Percentiles rank a stretch among this genome's conserved stretches.
Evolutionary conservation across 2,329 filamentous ascomycete genomes (phyloP).

Genomic region (Orbilia brochopaga): DNA sequence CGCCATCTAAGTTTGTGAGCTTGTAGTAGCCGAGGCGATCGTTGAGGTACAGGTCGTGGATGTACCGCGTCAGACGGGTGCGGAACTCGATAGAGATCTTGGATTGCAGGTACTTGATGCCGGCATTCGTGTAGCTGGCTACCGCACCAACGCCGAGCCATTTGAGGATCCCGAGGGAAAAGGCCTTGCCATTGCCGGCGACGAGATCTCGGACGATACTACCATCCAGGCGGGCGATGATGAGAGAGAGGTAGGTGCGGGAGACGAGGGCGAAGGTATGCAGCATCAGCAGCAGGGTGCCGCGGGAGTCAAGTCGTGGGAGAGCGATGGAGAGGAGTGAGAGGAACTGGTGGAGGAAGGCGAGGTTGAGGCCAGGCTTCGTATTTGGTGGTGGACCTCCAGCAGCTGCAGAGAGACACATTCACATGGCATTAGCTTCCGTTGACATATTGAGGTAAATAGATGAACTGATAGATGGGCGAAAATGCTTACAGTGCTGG

Average conservation of each 20-base stretch:
- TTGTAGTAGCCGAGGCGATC: constrained; percentile 97
- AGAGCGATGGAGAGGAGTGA: constrained; percentile 98
- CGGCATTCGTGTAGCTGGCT: constrained; percentile 95
- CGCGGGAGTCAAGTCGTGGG: constrained; percentile 91
- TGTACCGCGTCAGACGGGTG: constrained; percentile 90
- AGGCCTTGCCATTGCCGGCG: constrained; percentile 87
- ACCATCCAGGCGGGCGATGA: constrained; percentile 90
- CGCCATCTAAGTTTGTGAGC: constrained; percentile 87
- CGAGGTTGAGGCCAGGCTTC: constrained; percentile 91
- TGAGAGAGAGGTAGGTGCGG: constrained; percentile 88
- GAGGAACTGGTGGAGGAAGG: constrained; percentile 94
- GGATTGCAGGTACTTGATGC: constrained; percentile 93
- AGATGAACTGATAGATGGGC: constrained; percentile 55
- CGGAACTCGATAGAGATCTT: constrained; percentile 99
- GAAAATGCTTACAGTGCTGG: constrained; percentile 18
- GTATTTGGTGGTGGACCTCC: constrained; percentile 84
- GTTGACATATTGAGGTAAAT: constrained; percentile 64
- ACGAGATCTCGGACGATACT: constrained; percentile 96
- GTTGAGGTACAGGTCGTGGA: constrained; percentile 95
- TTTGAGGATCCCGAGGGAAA: constrained; percentile 86
- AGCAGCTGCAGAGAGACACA: constrained; percentile 57
- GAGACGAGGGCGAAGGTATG: constrained; percentile 89
- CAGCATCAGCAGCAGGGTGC: constrained; percentile 85
- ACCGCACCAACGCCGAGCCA: constrained; percentile 94
- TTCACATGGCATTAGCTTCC: not conserved